These are phyloP conservation scores for Scheffersomyces lignicola DNA, from an alignment of 1,139 yeast genomes.

Conservation along the genomic window DNA sequence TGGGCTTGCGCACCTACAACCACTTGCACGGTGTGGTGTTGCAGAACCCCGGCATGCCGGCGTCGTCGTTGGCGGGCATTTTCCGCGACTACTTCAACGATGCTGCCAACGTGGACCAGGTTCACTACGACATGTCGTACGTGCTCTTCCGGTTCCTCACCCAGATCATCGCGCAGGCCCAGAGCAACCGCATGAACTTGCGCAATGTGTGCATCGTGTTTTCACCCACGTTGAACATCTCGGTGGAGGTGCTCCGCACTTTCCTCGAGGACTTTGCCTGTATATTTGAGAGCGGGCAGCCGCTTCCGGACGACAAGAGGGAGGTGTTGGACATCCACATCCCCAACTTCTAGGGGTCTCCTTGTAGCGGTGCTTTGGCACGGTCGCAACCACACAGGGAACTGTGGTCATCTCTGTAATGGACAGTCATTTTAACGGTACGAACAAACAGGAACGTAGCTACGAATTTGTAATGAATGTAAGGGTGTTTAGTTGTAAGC, in stretches of 20 bases:
- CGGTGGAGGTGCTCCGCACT: slow-evolving; percentile 62
- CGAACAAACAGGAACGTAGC: too few species aligned
- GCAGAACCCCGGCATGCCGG: slow-evolving; percentile 12
- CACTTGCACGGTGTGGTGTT: slow-evolving; percentile 21
- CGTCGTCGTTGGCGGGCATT: slow-evolving; percentile 26
- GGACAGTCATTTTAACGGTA: too few species aligned
- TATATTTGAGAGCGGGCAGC: slow-evolving; percentile 57
- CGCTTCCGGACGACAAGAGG: slow-evolving; percentile 38
- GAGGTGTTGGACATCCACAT: slow-evolving; percentile 44
- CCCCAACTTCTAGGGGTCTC: slow-evolving; percentile 35
- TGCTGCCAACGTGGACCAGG: slow-evolving; percentile 26
- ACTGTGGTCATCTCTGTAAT: too few species aligned
- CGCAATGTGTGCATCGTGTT: slow-evolving; percentile 80
- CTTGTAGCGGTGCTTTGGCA: too few species aligned
- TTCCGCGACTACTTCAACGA: slow-evolving; percentile 34
- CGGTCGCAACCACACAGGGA: too few species aligned
- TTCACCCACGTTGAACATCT: slow-evolving; percentile 78
- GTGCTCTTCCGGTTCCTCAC: slow-evolving; percentile 67
- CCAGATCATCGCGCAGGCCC: slow-evolving; percentile 62
- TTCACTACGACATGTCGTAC: slow-evolving; percentile 61
- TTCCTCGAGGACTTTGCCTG: slow-evolving; percentile 65
- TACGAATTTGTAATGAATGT: too few species aligned
- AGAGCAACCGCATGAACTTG: slow-evolving; percentile 78
- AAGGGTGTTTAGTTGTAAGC: too few species aligned
- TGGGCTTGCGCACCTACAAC: slow-evolving; percentile 50